Base-by-base conservation (phyloP, 495 filamentous ascomycete genomes). In the Penicillium odoratum region DNA sequence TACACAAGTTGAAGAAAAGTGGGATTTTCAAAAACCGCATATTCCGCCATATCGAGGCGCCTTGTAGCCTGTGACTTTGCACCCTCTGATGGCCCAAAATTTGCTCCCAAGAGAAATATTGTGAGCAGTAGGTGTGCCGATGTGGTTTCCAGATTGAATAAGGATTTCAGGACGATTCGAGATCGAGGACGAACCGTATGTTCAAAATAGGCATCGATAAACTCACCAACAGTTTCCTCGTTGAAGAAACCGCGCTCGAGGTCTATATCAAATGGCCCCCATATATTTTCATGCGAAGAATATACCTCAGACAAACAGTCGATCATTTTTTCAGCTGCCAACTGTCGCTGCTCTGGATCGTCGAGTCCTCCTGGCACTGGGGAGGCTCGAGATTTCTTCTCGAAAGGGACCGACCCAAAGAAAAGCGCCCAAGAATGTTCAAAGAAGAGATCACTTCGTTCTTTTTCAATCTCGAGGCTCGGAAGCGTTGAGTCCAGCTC, bases 141-240 rank as follows among this genome's bases (percentile, higher is more conserved):
- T 7, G 43, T 47, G 8, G 25, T 38, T 26, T 47, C 38, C 2
- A 63, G 53, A 33, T 54, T 33, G 49, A 63, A 63, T 11, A 45
- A 21, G 13, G 61, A 57, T 43, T 60, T 63, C 45, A 63, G 33
- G 16, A 60, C 57, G 28, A 63, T 57, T 21, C 61, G 56, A 47
- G 57, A 63, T 25, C 61, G 57, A 15, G 61, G 61, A 15, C 61
- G 53, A 13, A 63, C 61, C 7, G 57, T 63, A 5, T 49, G 33
- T 3, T 63, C 61, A 21, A 63, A 63, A 31, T 63, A 63, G 10
- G 57, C 61, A 11, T 52, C n/a, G 21, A 63, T 51, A 11, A 53
- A 57, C 6, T 57, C 36, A 28, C 44, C 13, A 9, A 63, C 40
- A 30, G 54, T 57, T 11, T 42, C 26, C 13, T 63, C 44, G 15